Conservation (phyloP, 2,329 filamentous ascomycete genomes). For the Cladophialophora yegresii region DNA sequence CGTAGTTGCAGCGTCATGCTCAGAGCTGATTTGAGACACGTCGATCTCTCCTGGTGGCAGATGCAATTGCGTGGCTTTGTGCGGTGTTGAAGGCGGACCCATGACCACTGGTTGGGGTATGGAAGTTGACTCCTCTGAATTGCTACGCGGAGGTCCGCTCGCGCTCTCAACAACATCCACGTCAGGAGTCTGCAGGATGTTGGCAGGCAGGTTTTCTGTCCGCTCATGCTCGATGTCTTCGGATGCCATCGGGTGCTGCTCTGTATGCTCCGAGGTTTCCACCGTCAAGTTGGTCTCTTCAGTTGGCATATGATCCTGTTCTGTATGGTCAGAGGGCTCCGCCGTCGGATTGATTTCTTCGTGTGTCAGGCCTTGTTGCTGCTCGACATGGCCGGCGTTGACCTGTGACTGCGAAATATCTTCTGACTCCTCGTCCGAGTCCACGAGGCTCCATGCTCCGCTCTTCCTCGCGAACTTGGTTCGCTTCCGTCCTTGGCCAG, state of each 20-base stretch:
- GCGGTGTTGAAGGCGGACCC: constrained; percentile 29
- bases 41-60: not conserved
- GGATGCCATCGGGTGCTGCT: not conserved
- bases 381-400: not conserved
- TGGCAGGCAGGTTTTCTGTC: not conserved
- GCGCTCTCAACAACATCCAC: not conserved
- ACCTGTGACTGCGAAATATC: not conserved
- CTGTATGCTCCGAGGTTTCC: not conserved
- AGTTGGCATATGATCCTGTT: not conserved
- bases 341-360: not conserved
- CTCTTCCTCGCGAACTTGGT: constrained; percentile 68
- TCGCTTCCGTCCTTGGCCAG: constrained; percentile 66
- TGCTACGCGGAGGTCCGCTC: not conserved
- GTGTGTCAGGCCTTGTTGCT: constrained; percentile 5
- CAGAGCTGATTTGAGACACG: not conserved
- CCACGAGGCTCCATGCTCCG: constrained; percentile 72
- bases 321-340: not conserved
- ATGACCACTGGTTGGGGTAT: constrained; percentile 14
- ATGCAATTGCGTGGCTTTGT: constrained; percentile 7
- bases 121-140: not conserved
- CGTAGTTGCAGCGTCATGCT: constrained; percentile 30
- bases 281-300: not conserved
- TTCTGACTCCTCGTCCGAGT: constrained; percentile 41
- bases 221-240: not conserved
- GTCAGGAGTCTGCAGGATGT: not conserved